These are phyloP conservation scores for Cardamine occulta DNA, from an alignment of 345 rosid species.

Conservation along the genomic window DNA sequence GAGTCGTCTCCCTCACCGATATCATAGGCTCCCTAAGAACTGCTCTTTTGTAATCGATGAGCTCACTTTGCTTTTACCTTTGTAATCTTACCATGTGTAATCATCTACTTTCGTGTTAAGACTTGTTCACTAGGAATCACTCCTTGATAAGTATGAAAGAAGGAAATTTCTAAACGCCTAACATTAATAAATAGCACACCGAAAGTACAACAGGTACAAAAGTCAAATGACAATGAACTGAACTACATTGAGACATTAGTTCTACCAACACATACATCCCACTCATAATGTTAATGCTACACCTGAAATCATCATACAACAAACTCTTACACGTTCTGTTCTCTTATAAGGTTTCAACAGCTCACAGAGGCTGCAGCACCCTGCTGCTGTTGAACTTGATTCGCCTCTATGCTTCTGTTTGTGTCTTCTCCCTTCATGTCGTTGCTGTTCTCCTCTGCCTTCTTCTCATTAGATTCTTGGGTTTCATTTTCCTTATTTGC, in stretches of 20 bases:
- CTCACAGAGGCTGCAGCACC: slow-evolving; percentile 40
- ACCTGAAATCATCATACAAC: slow-evolving; percentile 34
- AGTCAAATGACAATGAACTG: slow-evolving; percentile 26
- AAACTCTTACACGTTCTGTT: slow-evolving; percentile 27
- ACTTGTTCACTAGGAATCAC: not conserved
- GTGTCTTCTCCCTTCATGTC: slow-evolving; percentile 35
- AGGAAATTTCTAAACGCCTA: slow-evolving; percentile 6
- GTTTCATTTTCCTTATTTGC: slow-evolving; percentile 18
- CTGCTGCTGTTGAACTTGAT: slow-evolving; percentile 35
- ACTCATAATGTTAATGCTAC: slow-evolving; percentile 42
- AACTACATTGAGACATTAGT: slow-evolving; percentile 28
- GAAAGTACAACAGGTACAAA: slow-evolving; percentile 6
- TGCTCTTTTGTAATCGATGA: slow-evolving; percentile 9
- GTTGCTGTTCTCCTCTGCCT: slow-evolving; percentile 30
- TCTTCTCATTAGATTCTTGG: slow-evolving; percentile 22
- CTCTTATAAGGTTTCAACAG: slow-evolving; percentile 27
- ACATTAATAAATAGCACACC: slow-evolving; percentile 23
- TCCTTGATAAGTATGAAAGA: not conserved
- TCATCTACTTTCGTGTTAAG: not conserved
- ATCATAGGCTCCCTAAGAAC: slow-evolving; percentile 58
- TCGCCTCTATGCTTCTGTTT: slow-evolving; percentile 34
- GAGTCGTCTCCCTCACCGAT: slow-evolving; percentile 72
- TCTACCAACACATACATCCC: slow-evolving; percentile 25
- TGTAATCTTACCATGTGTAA: not conserved
- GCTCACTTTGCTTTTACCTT: not conserved